A percentile compares a stretch with the other conserved stretches of the same genome.
phyloP scores from a whole-genome alignment of 768 basidiomycete genomes.

The Candolleomyces eurysporus region DNA sequence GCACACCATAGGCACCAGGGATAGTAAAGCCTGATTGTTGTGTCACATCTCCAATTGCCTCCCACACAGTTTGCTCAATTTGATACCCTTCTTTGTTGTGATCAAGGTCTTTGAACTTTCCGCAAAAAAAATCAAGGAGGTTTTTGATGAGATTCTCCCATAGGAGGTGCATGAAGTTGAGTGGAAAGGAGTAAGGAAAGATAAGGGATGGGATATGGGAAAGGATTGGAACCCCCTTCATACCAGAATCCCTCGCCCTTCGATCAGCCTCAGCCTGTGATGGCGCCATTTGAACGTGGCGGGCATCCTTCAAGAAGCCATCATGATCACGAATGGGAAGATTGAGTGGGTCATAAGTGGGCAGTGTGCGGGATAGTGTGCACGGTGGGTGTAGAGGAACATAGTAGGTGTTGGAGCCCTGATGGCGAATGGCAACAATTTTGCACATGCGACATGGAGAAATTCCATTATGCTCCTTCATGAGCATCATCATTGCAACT shows the following conservation, averaged over 20 bases:
- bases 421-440: constrained; percentile 24
- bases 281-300: constrained; percentile 1
- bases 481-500: constrained; percentile 21
- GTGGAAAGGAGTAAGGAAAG: constrained; percentile 37
- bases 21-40: constrained; percentile 24
- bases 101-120: constrained; percentile 14
- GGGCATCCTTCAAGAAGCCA: constrained; percentile 20
- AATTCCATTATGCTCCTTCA: constrained; percentile 43
- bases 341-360: constrained; percentile 16
- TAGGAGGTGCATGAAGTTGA: constrained; percentile 29
- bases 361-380: too few relatives aligned
- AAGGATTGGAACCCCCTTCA: constrained; percentile 33
- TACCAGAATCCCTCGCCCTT: constrained; percentile 27
- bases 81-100: constrained; percentile 23
- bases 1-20: constrained; percentile 25
- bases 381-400: constrained; percentile 21
- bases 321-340: constrained; percentile 35
- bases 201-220: constrained; percentile 26
- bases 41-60: constrained; percentile 30
- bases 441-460: constrained; percentile 33
- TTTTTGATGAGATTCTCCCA: too few relatives aligned
- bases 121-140: too few relatives aligned
- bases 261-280: constrained; percentile 17
- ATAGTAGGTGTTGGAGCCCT: constrained; percentile 20
- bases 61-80: constrained; percentile 26